Conservation (phyloP, 2,329 filamentous ascomycete species). For the Trichoderma atroviride region DNA sequence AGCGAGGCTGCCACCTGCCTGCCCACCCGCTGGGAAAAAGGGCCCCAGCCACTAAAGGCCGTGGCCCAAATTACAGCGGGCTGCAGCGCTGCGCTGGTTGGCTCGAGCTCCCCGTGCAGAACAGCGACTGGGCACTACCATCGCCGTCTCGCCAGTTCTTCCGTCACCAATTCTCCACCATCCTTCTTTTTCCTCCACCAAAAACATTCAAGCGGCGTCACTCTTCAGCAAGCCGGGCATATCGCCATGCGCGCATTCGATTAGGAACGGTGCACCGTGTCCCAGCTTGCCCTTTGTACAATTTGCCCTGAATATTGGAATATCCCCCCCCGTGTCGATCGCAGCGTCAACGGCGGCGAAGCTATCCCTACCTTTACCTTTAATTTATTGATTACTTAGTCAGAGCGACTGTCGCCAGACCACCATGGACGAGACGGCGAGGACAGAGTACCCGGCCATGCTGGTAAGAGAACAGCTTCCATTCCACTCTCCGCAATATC, state of each 20-base stretch:
- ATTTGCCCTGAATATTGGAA: background rate
- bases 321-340: background rate
- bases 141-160: conserved; percentile 3
- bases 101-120: background rate
- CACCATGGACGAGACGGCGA: conserved; percentile 59
- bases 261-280: conserved; percentile 25
- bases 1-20: conserved; percentile 1
- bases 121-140: background rate
- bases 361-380: background rate
- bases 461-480: conserved; percentile 65
- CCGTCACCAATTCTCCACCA: conserved; percentile 14
- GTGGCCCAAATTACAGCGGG: background rate
- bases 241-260: conserved; percentile 31
- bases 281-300: conserved; percentile 26
- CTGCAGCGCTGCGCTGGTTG: background rate
- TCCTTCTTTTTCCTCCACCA: conserved; percentile 3
- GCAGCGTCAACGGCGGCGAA: background rate
- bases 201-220: background rate
- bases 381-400: background rate
- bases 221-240: conserved; percentile 7
- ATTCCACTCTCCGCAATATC: background rate
- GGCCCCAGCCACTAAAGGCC: background rate
- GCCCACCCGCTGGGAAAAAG: background rate
- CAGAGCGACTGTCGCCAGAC: background rate
- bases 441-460: conserved; percentile 90